Base-by-base conservation (phyloP, 345 rosid genomes). In the Gossypium longicalyx region DNA sequence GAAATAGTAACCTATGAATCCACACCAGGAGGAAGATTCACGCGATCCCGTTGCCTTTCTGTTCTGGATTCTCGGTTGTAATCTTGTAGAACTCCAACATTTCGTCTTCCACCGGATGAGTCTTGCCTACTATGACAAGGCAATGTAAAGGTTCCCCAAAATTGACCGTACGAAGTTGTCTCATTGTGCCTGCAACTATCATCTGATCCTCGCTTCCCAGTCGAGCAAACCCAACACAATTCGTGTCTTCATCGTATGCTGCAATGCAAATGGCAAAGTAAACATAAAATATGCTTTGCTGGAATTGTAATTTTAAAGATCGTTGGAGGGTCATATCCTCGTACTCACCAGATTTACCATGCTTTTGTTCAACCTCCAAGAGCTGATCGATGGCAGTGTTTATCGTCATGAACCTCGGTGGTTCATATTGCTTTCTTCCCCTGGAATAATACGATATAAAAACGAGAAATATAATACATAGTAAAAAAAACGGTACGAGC, bases 341-440 rank as follows among this genome's bases (percentile, higher is more conserved):
- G 15, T 51, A 22, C 88, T 79, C 78, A 89, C 94, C 92, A 67
- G 84, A 82, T 60, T 84, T 89, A 74, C 88, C 90, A 9, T 66
- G 86, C 66, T 63, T 83, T 44, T 82, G 83, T 82, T 86, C 93
- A 79, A 93, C 92, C 82, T 96, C 97, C 73, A 93, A 78, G 13
- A 96, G 93, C 85, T 96, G 99, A 76, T 96, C 95, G 8, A 90
- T 90, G 3, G 97, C 97, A 0, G 87, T 90, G 78, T 90, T 90
- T 69, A 96, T 87, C 27, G 87, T 88, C 98, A 96, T 91, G 78
- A 71, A 96, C 65, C 97, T 86, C 0, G 99, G 97, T 6, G 97
- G 90, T 78, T 93, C 99, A 38, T 95, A 90, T 48, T 82, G 83
- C 84, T 91, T 93, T 83, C 74, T 89, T 75, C 97, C 97, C 79